Percentiles rank a stretch among this genome's conserved stretches.
Evolutionary conservation across 148 eudicot genomes (phyloP).

Genomic region (Rhododendron mucronatum): DNA sequence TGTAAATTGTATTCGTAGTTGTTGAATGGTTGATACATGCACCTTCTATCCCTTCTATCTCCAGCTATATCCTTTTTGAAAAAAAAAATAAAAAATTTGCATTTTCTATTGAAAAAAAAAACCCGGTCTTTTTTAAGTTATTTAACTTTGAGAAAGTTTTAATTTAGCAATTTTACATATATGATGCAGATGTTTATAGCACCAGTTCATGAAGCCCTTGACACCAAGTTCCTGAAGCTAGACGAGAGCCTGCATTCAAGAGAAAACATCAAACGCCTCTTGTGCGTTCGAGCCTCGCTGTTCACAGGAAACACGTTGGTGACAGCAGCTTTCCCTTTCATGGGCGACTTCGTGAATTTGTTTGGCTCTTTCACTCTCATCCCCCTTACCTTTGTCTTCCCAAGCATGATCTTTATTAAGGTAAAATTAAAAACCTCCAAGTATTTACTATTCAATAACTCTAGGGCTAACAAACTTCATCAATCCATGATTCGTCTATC

Average conservation of each 20-base stretch:
- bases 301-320: constrained; percentile 44
- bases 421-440: constrained; percentile 18
- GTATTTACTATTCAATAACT: not conserved
- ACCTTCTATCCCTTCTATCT: too few species aligned
- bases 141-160: too few species aligned
- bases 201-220: constrained; percentile 56
- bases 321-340: constrained; percentile 60
- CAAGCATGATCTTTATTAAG: constrained; percentile 65
- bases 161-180: not conserved
- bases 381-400: constrained; percentile 46
- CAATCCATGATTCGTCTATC: too few species aligned
- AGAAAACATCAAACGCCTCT: constrained; percentile 37
- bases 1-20: too few species aligned
- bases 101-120: too few species aligned
- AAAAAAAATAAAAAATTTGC: too few species aligned
- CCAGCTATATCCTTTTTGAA: too few species aligned
- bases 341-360: constrained; percentile 60
- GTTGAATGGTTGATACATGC: too few species aligned
- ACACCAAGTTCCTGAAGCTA: constrained; percentile 44
- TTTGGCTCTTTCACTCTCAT: constrained; percentile 49
- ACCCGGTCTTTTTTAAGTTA: too few species aligned
- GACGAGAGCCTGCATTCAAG: constrained; percentile 39
- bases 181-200: constrained; percentile 44
- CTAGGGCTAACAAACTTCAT: not conserved
- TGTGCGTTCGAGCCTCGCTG: constrained; percentile 37